Evolutionary conservation across 441 rosid species (phyloP), one percentile per base, ranked within the genome.

Genomic region (Hura crepitans): DNA sequence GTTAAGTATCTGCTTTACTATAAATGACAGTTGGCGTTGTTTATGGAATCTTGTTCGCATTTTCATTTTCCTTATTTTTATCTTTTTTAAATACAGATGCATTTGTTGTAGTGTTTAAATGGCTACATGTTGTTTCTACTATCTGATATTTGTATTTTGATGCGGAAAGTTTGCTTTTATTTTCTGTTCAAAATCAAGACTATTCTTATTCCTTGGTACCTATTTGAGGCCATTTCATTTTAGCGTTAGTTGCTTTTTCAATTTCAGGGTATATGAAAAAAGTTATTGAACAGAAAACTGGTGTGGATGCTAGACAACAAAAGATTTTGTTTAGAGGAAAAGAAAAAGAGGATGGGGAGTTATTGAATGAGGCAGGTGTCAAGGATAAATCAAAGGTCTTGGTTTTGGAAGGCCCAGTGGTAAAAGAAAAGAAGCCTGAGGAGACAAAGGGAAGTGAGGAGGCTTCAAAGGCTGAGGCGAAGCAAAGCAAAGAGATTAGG

Each of bases 261-360:
- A 51, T 73, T 56, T 51, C 68, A 91, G 97, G 93, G 67, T 83
- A 86, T 72, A 17, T 91, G 80, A 93, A 91, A 83, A 70, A 75
- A 66, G 72, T 75, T 18, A 68, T 91, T 76, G 81, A 79, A 6
- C 79, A 66, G 39, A 75, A 81, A 69, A 74, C 75, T 20, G 88
- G 86, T 0, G 45, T 88, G 81, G 85, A 82, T 42, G 78, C 81
- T 56, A 76, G 54, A 51, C 75, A 71, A 30, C 80, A 81, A 71
- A 85, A 75, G 77, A 71, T 90, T 30, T 84, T 89, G 73, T 93
- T 93, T 68, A 82, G 94, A 71, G 98, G 97, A 65, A 77, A 78
- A 59, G 93, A 87, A 76, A 85, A 74, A 47, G 89, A 85, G 33
- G 93, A 87, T 59, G 63, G 69, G 43, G 92, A 87, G 37, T 80